These are phyloP conservation scores for Cystobasidium sp. DNA, from an alignment of 1,284 basidiomycete genomes.

Conservation along the genomic window DNA sequence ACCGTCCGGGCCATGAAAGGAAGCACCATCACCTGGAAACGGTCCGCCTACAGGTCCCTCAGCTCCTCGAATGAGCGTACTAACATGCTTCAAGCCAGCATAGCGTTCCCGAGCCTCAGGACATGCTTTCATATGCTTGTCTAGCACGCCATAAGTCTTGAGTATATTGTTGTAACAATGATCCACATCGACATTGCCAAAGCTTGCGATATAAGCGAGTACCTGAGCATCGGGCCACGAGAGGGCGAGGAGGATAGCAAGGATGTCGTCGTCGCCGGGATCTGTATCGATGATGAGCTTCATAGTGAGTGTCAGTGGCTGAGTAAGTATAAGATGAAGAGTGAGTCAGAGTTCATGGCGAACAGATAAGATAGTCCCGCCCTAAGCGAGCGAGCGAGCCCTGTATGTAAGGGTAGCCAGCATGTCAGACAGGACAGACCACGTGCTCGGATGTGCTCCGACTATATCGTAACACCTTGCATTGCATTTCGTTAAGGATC, in stretches of 20 bases:
- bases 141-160: constrained; percentile 75
- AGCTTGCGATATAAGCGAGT: constrained; percentile 61
- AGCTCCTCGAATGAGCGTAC: constrained; percentile 65
- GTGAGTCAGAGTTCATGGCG: background rate
- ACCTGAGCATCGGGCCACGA: constrained; percentile 67
- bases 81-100: constrained; percentile 62
- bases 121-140: constrained; percentile 66
- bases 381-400: too few species aligned
- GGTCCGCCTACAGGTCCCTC: constrained; percentile 67
- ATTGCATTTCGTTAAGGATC: background rate
- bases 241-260: constrained; percentile 66
- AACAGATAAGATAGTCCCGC: too few species aligned
- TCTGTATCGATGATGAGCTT: constrained; percentile 52
- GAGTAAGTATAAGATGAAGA: background rate
- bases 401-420: background rate
- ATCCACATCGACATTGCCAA: constrained; percentile 59
- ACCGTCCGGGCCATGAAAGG: constrained; percentile 64
- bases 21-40: constrained; percentile 72
- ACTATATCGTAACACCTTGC: background rate
- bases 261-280: constrained; percentile 81
- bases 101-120: constrained; percentile 67
- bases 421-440: background rate
- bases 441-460: background rate
- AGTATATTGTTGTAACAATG: constrained; percentile 67
- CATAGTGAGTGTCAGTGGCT: background rate